These are phyloP conservation scores for Aaosphaeria arxii DNA, from an alignment of 2,329 filamentous ascomycete species.

Conservation along the genomic window DNA sequence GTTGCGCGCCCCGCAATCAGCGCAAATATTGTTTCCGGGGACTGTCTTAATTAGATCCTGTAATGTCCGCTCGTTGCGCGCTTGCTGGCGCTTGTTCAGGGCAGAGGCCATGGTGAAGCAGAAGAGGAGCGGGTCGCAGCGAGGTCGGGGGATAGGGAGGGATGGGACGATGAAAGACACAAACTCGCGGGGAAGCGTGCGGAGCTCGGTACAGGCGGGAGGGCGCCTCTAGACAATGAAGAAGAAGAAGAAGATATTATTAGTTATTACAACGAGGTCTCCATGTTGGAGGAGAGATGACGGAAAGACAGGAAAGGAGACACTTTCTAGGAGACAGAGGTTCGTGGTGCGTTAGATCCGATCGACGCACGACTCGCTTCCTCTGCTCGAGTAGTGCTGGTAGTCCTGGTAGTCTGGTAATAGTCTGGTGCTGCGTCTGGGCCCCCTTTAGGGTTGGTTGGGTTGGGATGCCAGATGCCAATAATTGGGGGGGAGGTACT, in stretches of 20 bases:
- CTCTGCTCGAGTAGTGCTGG: too few species aligned
- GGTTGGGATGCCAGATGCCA: too few species aligned
- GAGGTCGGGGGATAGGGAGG: conserved; percentile 2
- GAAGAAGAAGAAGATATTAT: neutral
- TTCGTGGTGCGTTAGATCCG: conserved; percentile 8
- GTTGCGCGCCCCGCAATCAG: conserved; percentile 87
- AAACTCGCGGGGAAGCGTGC: conserved; percentile 13
- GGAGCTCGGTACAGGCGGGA: conserved; percentile 9
- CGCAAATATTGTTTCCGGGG: conserved; percentile 88
- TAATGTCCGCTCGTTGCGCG: conserved; percentile 88
- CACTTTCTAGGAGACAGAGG: conserved; percentile 5
- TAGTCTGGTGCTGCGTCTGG: neutral
- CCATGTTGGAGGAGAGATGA: neutral
- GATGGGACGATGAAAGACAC: conserved; percentile 10
- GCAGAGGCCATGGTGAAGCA: conserved; percentile 61
- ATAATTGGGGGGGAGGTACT: neutral
- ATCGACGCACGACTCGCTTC: conserved; percentile 4
- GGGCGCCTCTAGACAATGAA: conserved; percentile 4
- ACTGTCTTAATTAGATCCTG: conserved; percentile 84
- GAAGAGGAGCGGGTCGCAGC: conserved; percentile 14
- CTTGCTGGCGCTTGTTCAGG: conserved; percentile 94
- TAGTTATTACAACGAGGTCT: neutral
- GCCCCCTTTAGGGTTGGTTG: neutral
- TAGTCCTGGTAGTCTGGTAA: too few species aligned
- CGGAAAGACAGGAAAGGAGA: conserved; percentile 6